Evolutionary conservation across 257 asterid species (phyloP).

Genomic region (Mentha longifolia): DNA sequence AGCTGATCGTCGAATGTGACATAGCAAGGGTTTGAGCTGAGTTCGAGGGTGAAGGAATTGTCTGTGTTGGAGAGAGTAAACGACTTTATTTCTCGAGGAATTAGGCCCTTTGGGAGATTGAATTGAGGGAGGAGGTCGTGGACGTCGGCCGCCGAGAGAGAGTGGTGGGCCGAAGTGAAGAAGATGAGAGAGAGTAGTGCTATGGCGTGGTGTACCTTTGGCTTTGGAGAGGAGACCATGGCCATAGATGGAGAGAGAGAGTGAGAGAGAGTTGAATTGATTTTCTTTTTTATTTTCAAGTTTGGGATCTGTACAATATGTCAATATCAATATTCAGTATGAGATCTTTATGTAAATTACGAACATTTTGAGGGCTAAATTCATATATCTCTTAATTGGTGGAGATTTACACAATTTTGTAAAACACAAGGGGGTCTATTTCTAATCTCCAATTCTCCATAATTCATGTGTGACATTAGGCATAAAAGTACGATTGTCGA

Average conservation of each 20-base stretch:
- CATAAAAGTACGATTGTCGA: too few relatives aligned
- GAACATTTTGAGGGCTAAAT: not conserved
- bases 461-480: too few relatives aligned
- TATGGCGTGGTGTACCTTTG: conserved; percentile 19
- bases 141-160: conserved; percentile 36
- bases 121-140: conserved; percentile 52
- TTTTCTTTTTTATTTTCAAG: not conserved
- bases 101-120: conserved; percentile 56
- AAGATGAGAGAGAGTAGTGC: conserved; percentile 38
- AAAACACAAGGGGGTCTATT: not conserved
- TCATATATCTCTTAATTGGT: not conserved
- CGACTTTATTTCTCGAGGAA: conserved; percentile 49
- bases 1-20: conserved; percentile 58
- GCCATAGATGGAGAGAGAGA: conserved; percentile 36
- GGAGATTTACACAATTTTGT: not conserved
- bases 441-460: too few relatives aligned
- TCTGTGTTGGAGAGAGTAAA: conserved; percentile 45
- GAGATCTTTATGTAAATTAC: not conserved
- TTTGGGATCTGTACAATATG: too few relatives aligned
- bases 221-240: conserved; percentile 38
- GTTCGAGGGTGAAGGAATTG: conserved; percentile 48
- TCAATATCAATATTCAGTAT: not conserved
- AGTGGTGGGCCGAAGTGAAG: conserved; percentile 35
- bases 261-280: not conserved
- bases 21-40: conserved; percentile 57